Conservation (phyloP, 2,329 filamentous ascomycete genomes). For the Calonectria hongkongensis region DNA sequence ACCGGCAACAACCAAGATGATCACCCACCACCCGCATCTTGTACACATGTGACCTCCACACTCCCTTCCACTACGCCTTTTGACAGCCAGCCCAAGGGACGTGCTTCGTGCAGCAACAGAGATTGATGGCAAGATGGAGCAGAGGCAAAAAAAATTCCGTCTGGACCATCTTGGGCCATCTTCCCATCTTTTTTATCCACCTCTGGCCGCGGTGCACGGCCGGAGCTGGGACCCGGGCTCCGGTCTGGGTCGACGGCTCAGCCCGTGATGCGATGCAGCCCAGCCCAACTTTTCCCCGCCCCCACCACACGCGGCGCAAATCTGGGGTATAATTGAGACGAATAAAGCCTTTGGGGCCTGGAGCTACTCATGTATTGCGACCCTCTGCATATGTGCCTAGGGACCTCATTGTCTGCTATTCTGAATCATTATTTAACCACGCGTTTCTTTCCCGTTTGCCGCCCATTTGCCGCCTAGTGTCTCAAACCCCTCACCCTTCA, state of each 20-base stretch:
- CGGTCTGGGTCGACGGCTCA: constrained; percentile 45
- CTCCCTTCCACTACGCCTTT: not conserved
- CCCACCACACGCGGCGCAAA: constrained; percentile 44
- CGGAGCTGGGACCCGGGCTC: constrained; percentile 42
- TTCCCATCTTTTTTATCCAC: constrained; percentile 25
- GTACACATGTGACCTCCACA: constrained; percentile 1
- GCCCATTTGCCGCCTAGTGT: constrained; percentile 19
- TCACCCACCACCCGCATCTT: constrained; percentile 11
- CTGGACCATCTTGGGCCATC: constrained; percentile 22
- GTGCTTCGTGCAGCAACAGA: constrained; percentile 20
- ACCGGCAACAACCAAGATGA: not conserved
- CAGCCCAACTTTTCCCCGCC: constrained; percentile 46
- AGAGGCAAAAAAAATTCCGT: not conserved
- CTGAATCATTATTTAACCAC: constrained; percentile 24
- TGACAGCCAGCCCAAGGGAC: constrained; percentile 22
- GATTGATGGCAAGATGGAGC: constrained; percentile 4
- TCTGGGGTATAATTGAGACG: constrained; percentile 36
- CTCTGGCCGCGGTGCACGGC: constrained; percentile 42
- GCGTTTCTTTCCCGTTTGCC: constrained; percentile 23
- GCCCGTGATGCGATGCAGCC: constrained; percentile 36
- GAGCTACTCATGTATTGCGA: constrained; percentile 19
- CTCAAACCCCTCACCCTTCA: constrained; percentile 29
- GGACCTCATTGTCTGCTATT: constrained; percentile 13
- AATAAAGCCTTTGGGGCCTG: constrained; percentile 35
- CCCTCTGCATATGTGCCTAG: constrained; percentile 27